These are phyloP conservation scores for Fusarium pilosicola DNA, from an alignment of 2,329 filamentous ascomycete genomes.

Conservation along the genomic window DNA sequence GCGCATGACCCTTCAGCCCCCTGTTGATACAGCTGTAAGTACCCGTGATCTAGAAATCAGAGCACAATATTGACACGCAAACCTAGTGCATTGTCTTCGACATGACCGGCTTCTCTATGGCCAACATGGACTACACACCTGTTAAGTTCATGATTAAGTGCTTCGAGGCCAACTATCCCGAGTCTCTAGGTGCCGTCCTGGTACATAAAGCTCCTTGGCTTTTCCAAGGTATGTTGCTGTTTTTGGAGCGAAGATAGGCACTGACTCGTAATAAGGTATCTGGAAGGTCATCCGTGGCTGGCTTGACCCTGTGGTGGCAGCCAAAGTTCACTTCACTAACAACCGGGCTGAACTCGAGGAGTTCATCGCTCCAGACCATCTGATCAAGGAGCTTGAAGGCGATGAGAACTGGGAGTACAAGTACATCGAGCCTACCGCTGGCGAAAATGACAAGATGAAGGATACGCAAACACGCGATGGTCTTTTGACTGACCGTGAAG, in stretches of 20 bases:
- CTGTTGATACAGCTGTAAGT: slow-evolving; percentile 91
- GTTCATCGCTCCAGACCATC: slow-evolving; percentile 76
- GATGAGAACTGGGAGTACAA: slow-evolving; percentile 85
- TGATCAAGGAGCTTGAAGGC: slow-evolving; percentile 86
- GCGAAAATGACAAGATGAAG: slow-evolving; percentile 82
- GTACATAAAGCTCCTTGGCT: slow-evolving; percentile 98
- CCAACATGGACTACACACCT: slow-evolving; percentile 98
- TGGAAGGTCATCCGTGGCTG: slow-evolving; percentile 96
- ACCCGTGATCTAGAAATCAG: not conserved
- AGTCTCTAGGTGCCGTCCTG: slow-evolving; percentile 87
- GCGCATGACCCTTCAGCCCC: slow-evolving; percentile 80
- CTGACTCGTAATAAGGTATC: slow-evolving; percentile 67
- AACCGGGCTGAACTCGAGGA: slow-evolving; percentile 79
- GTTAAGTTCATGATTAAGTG: slow-evolving; percentile 99
- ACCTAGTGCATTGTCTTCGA: slow-evolving; percentile 89
- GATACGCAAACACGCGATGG: slow-evolving; percentile 70
- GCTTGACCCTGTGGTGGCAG: slow-evolving; percentile 95
- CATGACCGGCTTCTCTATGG: slow-evolving; percentile 91
- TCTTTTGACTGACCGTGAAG: slow-evolving; percentile 70
- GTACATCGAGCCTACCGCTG: slow-evolving; percentile 78
- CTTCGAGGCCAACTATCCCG: slow-evolving; percentile 98
- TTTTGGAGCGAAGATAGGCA: not conserved
- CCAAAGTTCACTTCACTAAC: slow-evolving; percentile 93
- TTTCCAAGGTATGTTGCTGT: slow-evolving; percentile 77
- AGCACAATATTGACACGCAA: slow-evolving; percentile 33